phyloP scores from a whole-genome alignment of 495 filamentous ascomycete genomes.

The Talaromyces stipitatus region DNA sequence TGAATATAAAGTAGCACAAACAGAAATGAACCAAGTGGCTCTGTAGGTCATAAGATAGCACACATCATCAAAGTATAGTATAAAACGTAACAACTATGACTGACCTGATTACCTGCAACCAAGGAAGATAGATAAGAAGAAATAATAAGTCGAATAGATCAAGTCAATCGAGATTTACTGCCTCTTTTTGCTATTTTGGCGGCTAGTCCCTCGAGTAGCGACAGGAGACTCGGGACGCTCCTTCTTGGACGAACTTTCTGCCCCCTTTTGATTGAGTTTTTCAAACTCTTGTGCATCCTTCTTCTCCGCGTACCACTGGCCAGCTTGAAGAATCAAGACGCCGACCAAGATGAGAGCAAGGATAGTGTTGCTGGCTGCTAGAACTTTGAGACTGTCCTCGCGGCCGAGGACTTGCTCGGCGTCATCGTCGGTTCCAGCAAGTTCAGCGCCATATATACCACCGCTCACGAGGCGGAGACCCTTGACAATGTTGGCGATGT shows the following conservation, averaged over 20 bases:
- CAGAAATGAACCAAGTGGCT: too few species aligned
- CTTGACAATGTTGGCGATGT: slow-evolving; percentile 90
- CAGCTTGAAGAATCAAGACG: slow-evolving; percentile 87
- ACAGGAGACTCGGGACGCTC: slow-evolving; percentile 11
- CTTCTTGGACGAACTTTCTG: slow-evolving; percentile 22
- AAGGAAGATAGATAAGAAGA: background rate
- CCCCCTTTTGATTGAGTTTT: slow-evolving; percentile 47
- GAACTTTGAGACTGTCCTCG: slow-evolving; percentile 81
- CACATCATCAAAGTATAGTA: too few species aligned
- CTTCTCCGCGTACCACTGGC: slow-evolving; percentile 96
- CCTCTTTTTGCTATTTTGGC: slow-evolving; percentile 4
- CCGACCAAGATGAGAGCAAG: slow-evolving; percentile 84
- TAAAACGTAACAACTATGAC: too few species aligned
- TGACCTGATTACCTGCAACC: too few species aligned
- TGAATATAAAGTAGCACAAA: too few species aligned
- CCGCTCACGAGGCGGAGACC: slow-evolving; percentile 71
- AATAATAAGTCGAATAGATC: background rate
- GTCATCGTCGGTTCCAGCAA: slow-evolving; percentile 18
- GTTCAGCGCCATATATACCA: slow-evolving; percentile 41
- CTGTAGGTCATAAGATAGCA: too few species aligned
- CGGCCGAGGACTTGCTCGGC: slow-evolving; percentile 48
- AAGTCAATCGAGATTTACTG: background rate
- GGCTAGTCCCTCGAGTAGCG: slow-evolving; percentile 2
- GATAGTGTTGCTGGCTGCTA: slow-evolving; percentile 95
- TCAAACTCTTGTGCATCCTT: slow-evolving; percentile 80